phyloP scores from a whole-genome alignment of 1,284 basidiomycete genomes.

The Naganishia cerealis region DNA sequence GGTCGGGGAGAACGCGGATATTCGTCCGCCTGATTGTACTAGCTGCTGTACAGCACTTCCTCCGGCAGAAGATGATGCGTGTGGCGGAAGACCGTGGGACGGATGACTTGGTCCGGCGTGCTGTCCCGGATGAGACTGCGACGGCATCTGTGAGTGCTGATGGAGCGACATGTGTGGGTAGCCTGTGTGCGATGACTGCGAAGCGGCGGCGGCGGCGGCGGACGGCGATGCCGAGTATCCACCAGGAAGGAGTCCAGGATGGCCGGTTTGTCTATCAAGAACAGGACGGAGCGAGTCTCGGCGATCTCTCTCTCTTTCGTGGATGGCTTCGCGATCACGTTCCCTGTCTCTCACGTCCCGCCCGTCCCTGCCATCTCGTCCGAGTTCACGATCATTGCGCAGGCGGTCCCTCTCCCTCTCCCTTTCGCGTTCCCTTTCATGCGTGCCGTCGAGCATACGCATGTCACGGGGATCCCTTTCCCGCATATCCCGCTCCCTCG shows the following conservation, averaged over 20 bases:
- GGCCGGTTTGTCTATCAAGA: neutral
- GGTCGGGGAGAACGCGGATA: neutral
- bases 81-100: neutral
- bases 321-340: neutral
- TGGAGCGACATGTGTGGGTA: slow-evolving; percentile 3
- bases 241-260: neutral
- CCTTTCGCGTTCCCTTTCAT: neutral
- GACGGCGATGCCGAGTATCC: slow-evolving; percentile 2
- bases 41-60: neutral
- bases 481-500: slow-evolving; percentile 12
- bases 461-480: slow-evolving; percentile 14
- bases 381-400: neutral
- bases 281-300: neutral
- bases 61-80: neutral
- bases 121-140: neutral
- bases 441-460: neutral
- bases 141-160: neutral
- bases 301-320: slow-evolving; percentile 18
- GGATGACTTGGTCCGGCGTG: slow-evolving; percentile 2
- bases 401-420: neutral
- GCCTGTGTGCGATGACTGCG: neutral
- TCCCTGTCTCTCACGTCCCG: slow-evolving; percentile 2
- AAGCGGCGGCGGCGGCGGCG: neutral
- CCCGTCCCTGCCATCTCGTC: slow-evolving; percentile 1
- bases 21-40: neutral